phyloP scores from a whole-genome alignment of 768 basidiomycete species.

The Boletellus ananas region DNA sequence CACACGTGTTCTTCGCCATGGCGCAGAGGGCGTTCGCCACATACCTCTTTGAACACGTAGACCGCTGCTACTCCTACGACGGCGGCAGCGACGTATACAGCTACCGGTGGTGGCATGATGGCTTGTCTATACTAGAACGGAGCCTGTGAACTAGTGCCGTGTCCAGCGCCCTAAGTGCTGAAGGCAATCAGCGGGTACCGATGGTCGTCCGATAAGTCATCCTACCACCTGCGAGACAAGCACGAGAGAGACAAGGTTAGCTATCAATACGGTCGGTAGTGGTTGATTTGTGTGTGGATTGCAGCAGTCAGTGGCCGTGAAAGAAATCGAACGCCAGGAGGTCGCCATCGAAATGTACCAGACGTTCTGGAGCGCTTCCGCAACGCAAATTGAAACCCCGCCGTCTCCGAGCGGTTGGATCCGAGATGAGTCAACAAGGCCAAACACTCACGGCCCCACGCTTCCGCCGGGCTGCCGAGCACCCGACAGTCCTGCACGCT shows the following conservation, averaged over 20 bases:
- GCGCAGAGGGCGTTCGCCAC: constrained; percentile 10
- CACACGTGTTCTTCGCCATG: constrained; percentile 16
- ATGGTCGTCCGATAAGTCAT: neutral
- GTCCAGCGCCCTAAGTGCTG: constrained; percentile 11
- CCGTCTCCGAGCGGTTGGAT: too few relatives aligned
- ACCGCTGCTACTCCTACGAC: constrained; percentile 47
- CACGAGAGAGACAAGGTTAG: neutral
- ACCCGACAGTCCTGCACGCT: constrained; percentile 10
- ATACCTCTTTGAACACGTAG: constrained; percentile 58
- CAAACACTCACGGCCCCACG: constrained; percentile 14
- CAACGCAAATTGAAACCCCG: too few relatives aligned
- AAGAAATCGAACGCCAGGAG: constrained; percentile 3
- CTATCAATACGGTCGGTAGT: neutral
- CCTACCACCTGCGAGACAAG: constrained; percentile 1
- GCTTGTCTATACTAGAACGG: constrained; percentile 3
- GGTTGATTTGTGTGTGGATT: neutral
- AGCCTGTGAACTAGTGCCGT: constrained; percentile 3
- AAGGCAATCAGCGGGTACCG: neutral
- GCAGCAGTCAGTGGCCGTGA: constrained; percentile 5
- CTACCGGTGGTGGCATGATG: constrained; percentile 31
- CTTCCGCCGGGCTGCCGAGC: neutral
- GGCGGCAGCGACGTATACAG: constrained; percentile 49
- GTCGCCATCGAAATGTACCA: too few relatives aligned
- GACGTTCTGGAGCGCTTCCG: too few relatives aligned
- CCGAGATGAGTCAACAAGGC: constrained; percentile 8